Evolutionary conservation across 108 stramenopile genomes (phyloP), one percentile per base, ranked within the genome.

Genomic region (Cyclotella sp.): DNA sequence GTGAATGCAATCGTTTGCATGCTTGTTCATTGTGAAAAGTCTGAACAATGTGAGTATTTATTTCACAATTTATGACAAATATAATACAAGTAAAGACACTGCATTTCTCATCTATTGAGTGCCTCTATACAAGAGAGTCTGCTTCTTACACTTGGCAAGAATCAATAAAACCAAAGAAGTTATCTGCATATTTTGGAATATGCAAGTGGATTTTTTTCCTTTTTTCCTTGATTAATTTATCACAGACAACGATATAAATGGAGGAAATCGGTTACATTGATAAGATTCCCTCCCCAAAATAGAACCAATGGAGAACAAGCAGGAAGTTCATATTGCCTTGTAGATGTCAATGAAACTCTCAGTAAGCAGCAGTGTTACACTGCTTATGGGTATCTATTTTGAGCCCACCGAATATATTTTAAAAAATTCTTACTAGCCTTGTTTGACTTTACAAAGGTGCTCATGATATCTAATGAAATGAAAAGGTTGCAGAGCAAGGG

Each of bases 261-360:
- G 96, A 97, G 73, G 96, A 94, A 77, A 95, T 97, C 51, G 96
- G 96, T 12, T 91, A 81, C 73, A 71, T 73, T 6, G 87, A 80
- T 28, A 61, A 72, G n/a, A 77, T 96, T 8, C 91, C 94, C 12
- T 72, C 81, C 22, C 90, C 88, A 45, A 43, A 24, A 73, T n/a
- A 65, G 42, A 70, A 76, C 27, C 24, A 65, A 65, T 34, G 42
- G 52, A 39, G 60, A 44, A 60, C 70, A 77, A 53, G 51, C 42
- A 13, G 75, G 75, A 26, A 73, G 72, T 19, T 70, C 63, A 68
- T 72, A 85, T 60, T 91, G 93, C 57, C 74, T 81, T 46, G 90
- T 95, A 24, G 90, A 97, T 68, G 85, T 93, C 42, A 84, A 91
- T 55, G 96, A 93, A 45, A 84, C 87, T 1, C 34, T 30, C 0